Base-by-base conservation (phyloP, 768 basidiomycete genomes). In the Suillus paluster region DNA sequence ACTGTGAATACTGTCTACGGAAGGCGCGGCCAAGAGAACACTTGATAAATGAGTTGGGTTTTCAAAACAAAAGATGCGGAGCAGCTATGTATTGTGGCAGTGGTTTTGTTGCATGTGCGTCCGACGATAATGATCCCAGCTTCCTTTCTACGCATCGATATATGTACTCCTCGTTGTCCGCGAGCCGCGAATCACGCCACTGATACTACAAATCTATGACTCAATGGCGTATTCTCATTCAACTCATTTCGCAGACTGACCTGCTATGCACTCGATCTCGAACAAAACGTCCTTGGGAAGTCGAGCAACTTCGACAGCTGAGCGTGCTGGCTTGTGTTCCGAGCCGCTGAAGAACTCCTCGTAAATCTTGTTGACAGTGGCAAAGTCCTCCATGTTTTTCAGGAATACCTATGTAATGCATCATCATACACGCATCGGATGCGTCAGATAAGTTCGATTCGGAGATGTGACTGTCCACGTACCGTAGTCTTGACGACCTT, bases 401-500 rank as follows among this genome's bases (percentile, higher is more conserved):
- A 99, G 77, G 80, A 97, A 99, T 27, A 96, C 90, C 94, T 95
- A 38, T 27, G 25, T 1, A 19, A 50, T 50, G 49, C 10, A 14
- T 38, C 11, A 19, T 19, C 19, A 11, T 42, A 53, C 27, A 19
- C 14, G 45, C n/a, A 41, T 39, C 19, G n/a, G n/a, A n/a, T n/a
- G n/a, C 7, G 12, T 23, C n/a, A 5, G 21, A 45, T n/a, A n/a
- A n/a, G n/a, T 54, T 17, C 36, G 38, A 23, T 10, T 50, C 27
- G 5, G 5, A 50, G 19, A 52, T 21, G n/a, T n/a, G 12, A 49
- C 11, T 30, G 39, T 19, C 9, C n/a, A 79, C 90, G 61, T 66
- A 94, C 96, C 42, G 94, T 97, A 49, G 92, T 93, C 80, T 99
- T 99, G 66, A 91, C 87, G 63, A 99, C 89, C 72, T 91, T 90